A percentile compares a stretch with the other conserved stretches of the same genome.
phyloP scores from a whole-genome alignment of 129 eudicot genomes.

The Heracleum sosnowskyi region DNA sequence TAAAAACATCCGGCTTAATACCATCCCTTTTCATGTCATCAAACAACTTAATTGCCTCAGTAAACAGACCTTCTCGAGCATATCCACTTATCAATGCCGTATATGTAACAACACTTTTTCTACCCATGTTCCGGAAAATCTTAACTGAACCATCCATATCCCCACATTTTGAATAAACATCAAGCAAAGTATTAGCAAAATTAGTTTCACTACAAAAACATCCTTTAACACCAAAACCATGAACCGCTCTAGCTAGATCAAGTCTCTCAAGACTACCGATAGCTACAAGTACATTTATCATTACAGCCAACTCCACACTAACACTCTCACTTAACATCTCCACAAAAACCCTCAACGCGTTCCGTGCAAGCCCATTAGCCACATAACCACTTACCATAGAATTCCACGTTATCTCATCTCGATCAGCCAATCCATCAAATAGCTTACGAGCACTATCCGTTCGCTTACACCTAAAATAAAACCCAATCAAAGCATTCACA shows the following conservation, averaged over 20 bases:
- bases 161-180: slow-evolving; percentile 62
- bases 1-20: slow-evolving; percentile 41
- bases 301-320: slow-evolving; percentile 40
- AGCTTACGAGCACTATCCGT: slow-evolving; percentile 33
- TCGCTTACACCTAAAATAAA: slow-evolving; percentile 36
- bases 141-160: slow-evolving; percentile 39
- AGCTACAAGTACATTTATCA: slow-evolving; percentile 45
- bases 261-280: slow-evolving; percentile 25
- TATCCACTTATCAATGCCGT: slow-evolving; percentile 55
- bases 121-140: slow-evolving; percentile 44
- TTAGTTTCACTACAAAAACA: slow-evolving; percentile 23
- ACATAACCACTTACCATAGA: slow-evolving; percentile 57
- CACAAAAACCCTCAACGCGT: slow-evolving; percentile 36
- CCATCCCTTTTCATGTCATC: slow-evolving; percentile 43
- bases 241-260: slow-evolving; percentile 25
- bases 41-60: slow-evolving; percentile 39
- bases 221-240: slow-evolving; percentile 37
- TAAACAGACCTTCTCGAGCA: slow-evolving; percentile 33
- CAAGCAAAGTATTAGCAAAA: slow-evolving; percentile 44
- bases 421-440: slow-evolving; percentile 50
- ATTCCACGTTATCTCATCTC: slow-evolving; percentile 65
- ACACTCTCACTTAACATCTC: slow-evolving; percentile 31
- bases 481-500: slow-evolving; percentile 47
- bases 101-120: slow-evolving; percentile 55
- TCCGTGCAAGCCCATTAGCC: slow-evolving; percentile 26